Evolutionary conservation across 2,329 filamentous ascomycete species (phyloP).

Genomic region (Capronia coronata): DNA sequence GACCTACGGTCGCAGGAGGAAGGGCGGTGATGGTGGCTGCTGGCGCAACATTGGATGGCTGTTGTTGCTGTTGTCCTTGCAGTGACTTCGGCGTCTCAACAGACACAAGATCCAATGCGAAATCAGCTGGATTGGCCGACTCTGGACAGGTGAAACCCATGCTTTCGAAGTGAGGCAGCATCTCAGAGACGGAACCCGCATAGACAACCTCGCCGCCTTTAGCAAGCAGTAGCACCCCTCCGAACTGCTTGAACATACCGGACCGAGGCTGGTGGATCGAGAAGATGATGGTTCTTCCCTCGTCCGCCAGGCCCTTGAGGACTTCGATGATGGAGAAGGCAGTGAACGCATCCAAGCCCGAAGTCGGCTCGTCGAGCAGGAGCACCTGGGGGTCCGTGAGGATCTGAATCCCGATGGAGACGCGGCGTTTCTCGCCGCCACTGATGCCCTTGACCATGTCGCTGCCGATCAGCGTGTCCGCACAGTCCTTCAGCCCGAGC

Average conservation of each 20-base stretch:
- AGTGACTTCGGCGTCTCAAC: not conserved
- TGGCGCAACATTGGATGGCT: not conserved
- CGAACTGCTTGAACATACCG: constrained; percentile 70
- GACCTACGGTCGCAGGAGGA: too few species aligned
- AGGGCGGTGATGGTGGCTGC: not conserved
- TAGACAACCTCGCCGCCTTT: constrained; percentile 66
- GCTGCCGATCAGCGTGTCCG: constrained; percentile 69
- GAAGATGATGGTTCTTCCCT: constrained; percentile 61
- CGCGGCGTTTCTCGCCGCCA: constrained; percentile 75
- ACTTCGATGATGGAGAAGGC: constrained; percentile 71
- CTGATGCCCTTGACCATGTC: constrained; percentile 76
- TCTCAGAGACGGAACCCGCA: constrained; percentile 56
- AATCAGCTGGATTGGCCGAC: constrained; percentile 76
- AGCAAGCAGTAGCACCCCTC: constrained; percentile 69
- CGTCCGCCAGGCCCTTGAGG: constrained; percentile 57
- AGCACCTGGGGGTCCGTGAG: constrained; percentile 74
- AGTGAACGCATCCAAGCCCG: constrained; percentile 70
- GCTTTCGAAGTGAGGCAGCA: constrained; percentile 57
- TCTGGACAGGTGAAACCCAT: constrained; percentile 59
- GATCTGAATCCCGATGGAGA: constrained; percentile 72
- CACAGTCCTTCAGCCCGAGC: constrained; percentile 66
- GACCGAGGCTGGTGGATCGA: constrained; percentile 83
- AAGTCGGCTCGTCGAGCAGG: constrained; percentile 79
- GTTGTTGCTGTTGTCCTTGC: constrained; percentile 1
- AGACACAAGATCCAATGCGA: constrained; percentile 68